Base-by-base conservation (phyloP, 345 rosid genomes). In the Psidium guajava region DNA sequence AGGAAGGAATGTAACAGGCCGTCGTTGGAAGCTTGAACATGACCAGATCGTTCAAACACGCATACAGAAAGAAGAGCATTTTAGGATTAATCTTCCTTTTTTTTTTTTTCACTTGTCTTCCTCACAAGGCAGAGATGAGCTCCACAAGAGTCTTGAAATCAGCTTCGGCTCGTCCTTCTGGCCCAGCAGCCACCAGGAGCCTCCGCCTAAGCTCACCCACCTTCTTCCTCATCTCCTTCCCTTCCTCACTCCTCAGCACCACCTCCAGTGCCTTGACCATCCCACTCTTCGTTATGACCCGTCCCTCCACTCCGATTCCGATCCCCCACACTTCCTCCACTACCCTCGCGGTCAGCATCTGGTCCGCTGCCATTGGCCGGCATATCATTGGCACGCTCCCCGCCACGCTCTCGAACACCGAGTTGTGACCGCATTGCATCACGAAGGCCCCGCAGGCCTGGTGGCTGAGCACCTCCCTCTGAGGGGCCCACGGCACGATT, bases 401-500 rank as follows among this genome's bases (percentile, higher is more conserved):
- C 0, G 89, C 87, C 0, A 93, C 82, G 44, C 96, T 93, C 88
- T 93, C 94, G 10, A 88, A 44, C 88, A 92, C 89, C 0, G 93
- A 93, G 88, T 90, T 91, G 85, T 90, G 89, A 24, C 96, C 96
- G 55, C 92, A 86, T 64, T 92, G 93, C 4, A 92, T 92, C 87
- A 93, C 89, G 64, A 88, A 91, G 54, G 87, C 92, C 15, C 91
- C 88, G 18, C 61, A 84, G 1, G 96, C 91, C 16, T 32, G 81
- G 82, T 91, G 98, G 53, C 85, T 85, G 75, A 95, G 74, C 3
- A 93, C 88, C 14, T 83, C 81, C 28, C 32, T 85, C 84, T 93
- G 98, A 1, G 96, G 98, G 15, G 94, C 90, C 95, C 94, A 91
- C 1, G 91, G 57, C 75, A 95, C 95, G 10, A 94, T 85, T 25